These are phyloP conservation scores for Tetrapisispora pingtungensis DNA, from an alignment of 805 yeast genomes.

Conservation along the genomic window DNA sequence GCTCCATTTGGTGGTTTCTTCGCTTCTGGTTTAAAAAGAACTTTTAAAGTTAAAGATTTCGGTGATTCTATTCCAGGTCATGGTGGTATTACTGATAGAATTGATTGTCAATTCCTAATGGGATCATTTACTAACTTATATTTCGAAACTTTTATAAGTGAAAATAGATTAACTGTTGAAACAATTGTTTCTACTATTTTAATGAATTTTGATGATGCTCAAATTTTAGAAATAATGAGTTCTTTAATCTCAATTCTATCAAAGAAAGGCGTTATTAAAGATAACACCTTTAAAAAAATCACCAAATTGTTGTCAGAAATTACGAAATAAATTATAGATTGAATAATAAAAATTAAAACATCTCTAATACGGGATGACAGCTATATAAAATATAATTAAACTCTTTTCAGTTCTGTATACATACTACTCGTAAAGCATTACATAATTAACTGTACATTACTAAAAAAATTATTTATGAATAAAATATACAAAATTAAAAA, in stretches of 20 bases:
- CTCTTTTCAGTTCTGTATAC: too few species aligned
- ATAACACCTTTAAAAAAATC: constrained; percentile 28
- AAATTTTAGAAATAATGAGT: constrained; percentile 49
- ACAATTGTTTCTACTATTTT: constrained; percentile 66
- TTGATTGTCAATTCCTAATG: constrained; percentile 97
- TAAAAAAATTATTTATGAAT: too few species aligned
- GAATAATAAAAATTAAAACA: background rate
- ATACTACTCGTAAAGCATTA: background rate
- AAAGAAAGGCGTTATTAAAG: constrained; percentile 34
- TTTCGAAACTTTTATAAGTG: constrained; percentile 82
- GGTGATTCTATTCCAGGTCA: constrained; percentile 99
- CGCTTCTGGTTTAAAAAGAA: constrained; percentile 94
- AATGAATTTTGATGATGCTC: constrained; percentile 54
- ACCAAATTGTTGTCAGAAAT: constrained; percentile 22
- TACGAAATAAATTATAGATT: constrained; percentile 3
- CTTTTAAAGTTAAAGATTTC: constrained; percentile 92
- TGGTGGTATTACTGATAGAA: constrained; percentile 95
- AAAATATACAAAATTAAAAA: too few species aligned
- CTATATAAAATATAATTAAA: too few species aligned
- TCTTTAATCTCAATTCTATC: constrained; percentile 4
- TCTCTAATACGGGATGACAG: too few species aligned
- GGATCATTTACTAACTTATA: constrained; percentile 90
- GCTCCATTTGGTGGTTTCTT: constrained; percentile 99
- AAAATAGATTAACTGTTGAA: constrained; percentile 61
- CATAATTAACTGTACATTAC: background rate